These are phyloP conservation scores for Eutypella sp. DNA, from an alignment of 2,329 filamentous ascomycete species.

Conservation along the genomic window DNA sequence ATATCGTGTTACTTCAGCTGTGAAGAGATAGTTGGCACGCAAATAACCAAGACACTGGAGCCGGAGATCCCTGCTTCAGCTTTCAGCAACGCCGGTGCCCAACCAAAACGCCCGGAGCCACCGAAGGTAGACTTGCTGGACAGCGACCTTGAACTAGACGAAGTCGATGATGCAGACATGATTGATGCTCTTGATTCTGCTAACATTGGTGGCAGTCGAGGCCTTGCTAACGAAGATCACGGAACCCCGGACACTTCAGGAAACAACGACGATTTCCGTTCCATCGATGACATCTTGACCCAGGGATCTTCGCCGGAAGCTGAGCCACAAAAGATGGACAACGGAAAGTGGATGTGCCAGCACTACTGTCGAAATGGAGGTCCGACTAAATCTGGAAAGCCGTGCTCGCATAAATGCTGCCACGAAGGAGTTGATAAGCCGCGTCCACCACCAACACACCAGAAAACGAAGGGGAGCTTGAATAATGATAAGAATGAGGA, in stretches of 20 bases:
- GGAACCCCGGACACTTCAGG: slow-evolving; percentile 7
- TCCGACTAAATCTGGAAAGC: slow-evolving; percentile 31
- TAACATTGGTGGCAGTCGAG: slow-evolving; percentile 12
- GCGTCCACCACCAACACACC: slow-evolving; percentile 34
- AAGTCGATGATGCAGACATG: slow-evolving; percentile 38
- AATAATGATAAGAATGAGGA: slow-evolving; percentile 7
- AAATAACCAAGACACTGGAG: slow-evolving; percentile 24
- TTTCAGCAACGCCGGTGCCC: slow-evolving; percentile 17
- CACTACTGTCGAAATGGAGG: slow-evolving; percentile 53
- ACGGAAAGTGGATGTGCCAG: slow-evolving; percentile 71
- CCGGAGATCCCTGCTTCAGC: slow-evolving; percentile 28
- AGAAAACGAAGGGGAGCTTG: slow-evolving; percentile 21
- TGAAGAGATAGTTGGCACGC: slow-evolving; percentile 71
- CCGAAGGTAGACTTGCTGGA: slow-evolving; percentile 1
- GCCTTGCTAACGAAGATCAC: slow-evolving; percentile 11
- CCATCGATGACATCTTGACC: slow-evolving; percentile 46
- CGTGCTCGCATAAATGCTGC: slow-evolving; percentile 70
- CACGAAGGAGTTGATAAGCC: slow-evolving; percentile 65
- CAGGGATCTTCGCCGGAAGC: slow-evolving; percentile 13
- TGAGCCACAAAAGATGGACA: slow-evolving; percentile 51
- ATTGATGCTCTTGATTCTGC: slow-evolving; percentile 27
- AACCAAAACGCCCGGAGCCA: neutral
- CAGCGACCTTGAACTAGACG: slow-evolving; percentile 24
- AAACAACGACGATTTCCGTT: slow-evolving; percentile 45
- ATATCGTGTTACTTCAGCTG: slow-evolving; percentile 72